A percentile compares a stretch with the other conserved stretches of the same genome.
These are phyloP conservation scores for Sonneratia alba DNA, from an alignment of 345 rosid species.

Conservation along the genomic window DNA sequence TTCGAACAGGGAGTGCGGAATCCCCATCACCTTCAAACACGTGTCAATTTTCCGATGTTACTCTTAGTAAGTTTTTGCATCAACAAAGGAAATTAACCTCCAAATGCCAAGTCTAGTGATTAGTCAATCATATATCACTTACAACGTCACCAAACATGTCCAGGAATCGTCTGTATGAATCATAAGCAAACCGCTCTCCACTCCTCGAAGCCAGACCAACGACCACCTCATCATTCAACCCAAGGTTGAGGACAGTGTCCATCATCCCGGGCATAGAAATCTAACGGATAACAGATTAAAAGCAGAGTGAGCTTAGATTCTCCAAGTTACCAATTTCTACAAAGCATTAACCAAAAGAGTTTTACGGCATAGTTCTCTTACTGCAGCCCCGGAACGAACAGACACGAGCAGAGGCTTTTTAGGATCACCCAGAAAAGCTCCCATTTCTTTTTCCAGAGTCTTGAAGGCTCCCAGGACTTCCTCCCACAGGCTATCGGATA, in stretches of 20 bases:
- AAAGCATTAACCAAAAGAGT: background rate
- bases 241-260: constrained; percentile 99
- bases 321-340: background rate
- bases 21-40: constrained; percentile 65
- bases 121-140: constrained; percentile 28
- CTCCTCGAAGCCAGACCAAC: constrained; percentile 66
- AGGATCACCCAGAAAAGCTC: constrained; percentile 69
- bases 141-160: constrained; percentile 95
- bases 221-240: constrained; percentile 75
- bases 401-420: constrained; percentile 85
- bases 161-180: constrained; percentile 79
- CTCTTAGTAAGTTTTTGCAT: background rate
- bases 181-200: constrained; percentile 90
- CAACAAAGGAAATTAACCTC: background rate
- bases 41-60: background rate
- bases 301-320: background rate
- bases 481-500: constrained; percentile 74
- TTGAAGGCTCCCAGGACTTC: constrained; percentile 54
- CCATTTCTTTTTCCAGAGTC: constrained; percentile 66
- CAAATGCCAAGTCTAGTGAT: background rate
- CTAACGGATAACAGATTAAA: constrained; percentile 18
- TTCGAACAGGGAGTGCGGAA: constrained; percentile 77
- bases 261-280: constrained; percentile 99
- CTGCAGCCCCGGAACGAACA: constrained; percentile 98
- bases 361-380: constrained; percentile 22